Percentiles rank a stretch among this genome's conserved stretches.
These are phyloP conservation scores for Dacryopinax spathularia DNA, from an alignment of 768 basidiomycete genomes.

Conservation along the genomic window DNA sequence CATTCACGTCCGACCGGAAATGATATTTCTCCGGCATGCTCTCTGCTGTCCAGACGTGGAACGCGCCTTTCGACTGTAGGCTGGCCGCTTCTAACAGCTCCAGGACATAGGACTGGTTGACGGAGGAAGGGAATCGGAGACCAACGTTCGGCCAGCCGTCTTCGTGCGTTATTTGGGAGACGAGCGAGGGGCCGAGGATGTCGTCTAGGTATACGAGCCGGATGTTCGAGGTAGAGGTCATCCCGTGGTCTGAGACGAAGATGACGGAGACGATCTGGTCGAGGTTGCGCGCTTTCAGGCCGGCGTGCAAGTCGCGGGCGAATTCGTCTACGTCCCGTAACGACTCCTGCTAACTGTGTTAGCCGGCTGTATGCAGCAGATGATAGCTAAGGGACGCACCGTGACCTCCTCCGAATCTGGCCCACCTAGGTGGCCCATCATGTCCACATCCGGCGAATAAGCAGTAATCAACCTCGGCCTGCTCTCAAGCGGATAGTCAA, in stretches of 20 bases:
- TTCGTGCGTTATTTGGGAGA: slow-evolving; percentile 47
- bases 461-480: slow-evolving; percentile 69
- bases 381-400: slow-evolving; percentile 29
- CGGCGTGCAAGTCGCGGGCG: slow-evolving; percentile 49
- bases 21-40: slow-evolving; percentile 76
- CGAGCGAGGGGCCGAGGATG: slow-evolving; percentile 52
- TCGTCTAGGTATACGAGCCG: slow-evolving; percentile 69
- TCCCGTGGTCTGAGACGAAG: slow-evolving; percentile 86
- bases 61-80: slow-evolving; percentile 46
- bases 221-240: slow-evolving; percentile 74
- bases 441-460: slow-evolving; percentile 76
- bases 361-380: background rate
- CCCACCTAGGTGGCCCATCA: slow-evolving; percentile 62
- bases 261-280: slow-evolving; percentile 73
- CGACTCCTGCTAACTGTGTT: slow-evolving; percentile 34
- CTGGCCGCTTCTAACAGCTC: slow-evolving; percentile 37
- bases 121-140: slow-evolving; percentile 49
- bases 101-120: slow-evolving; percentile 45
- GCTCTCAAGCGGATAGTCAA: slow-evolving; percentile 55
- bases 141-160: slow-evolving; percentile 91
- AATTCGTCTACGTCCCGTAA: slow-evolving; percentile 58
- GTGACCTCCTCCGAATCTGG: slow-evolving; percentile 58
- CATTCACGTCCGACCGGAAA: slow-evolving; percentile 36
- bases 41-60: slow-evolving; percentile 61
- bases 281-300: slow-evolving; percentile 53